phyloP scores from a whole-genome alignment of 2,329 filamentous ascomycete genomes.

The Pseudocercospora crystallina region DNA sequence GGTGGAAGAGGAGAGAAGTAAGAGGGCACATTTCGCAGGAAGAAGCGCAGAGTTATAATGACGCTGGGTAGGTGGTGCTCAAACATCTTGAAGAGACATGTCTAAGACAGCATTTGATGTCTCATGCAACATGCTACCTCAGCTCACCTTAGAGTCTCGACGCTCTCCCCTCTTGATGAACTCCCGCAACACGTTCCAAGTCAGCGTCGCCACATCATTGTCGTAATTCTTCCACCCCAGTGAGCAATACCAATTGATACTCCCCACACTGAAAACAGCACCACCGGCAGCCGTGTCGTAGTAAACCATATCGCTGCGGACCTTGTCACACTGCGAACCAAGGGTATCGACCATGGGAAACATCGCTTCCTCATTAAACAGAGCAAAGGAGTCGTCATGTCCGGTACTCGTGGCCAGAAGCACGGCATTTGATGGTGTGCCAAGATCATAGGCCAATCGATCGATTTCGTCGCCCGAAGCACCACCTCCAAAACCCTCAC shows the following conservation, averaged over 20 bases:
- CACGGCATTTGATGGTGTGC: conserved; percentile 7
- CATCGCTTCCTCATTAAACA: conserved; percentile 9
- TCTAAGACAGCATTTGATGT: too few relatives aligned
- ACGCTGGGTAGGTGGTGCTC: too few relatives aligned
- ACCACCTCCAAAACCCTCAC: conserved; percentile 6
- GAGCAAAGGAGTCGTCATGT: conserved; percentile 7
- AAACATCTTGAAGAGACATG: too few relatives aligned
- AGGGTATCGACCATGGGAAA: conserved; percentile 4
- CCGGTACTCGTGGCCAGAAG: background rate
- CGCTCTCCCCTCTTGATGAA: background rate
- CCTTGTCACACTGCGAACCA: background rate
- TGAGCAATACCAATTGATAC: conserved; percentile 9
- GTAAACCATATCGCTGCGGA: conserved; percentile 5
- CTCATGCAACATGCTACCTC: too few relatives aligned
- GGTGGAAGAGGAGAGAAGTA: too few relatives aligned
- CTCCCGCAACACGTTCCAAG: conserved; percentile 7
- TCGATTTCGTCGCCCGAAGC: conserved; percentile 9
- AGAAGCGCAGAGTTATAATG: too few relatives aligned
- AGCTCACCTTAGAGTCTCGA: background rate
- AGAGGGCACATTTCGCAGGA: too few relatives aligned
- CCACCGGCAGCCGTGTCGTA: conserved; percentile 8
- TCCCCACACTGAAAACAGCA: conserved; percentile 6
- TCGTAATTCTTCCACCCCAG: conserved; percentile 4
- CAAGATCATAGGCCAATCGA: conserved; percentile 5
- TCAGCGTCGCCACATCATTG: conserved; percentile 6